Conservation (phyloP, 73 alveolate species). For the Breviolum minutum region DNA sequence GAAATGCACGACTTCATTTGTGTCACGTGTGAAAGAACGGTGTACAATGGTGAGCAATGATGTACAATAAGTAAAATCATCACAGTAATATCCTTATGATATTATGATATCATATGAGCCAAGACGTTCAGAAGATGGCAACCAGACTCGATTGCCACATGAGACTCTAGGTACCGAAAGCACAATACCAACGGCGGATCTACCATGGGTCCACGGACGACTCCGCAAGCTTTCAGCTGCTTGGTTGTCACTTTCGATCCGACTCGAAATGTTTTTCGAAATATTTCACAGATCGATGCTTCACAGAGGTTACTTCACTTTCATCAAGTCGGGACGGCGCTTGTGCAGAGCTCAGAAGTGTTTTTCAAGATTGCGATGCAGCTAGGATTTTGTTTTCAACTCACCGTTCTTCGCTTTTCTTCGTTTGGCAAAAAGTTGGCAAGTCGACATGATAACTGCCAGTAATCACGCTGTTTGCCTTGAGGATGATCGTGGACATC, state of each 20-base stretch:
- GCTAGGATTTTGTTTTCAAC: background rate
- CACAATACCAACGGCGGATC: constrained; percentile 76
- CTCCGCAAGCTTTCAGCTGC: constrained; percentile 60
- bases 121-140: too few species aligned
- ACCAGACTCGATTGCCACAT: background rate
- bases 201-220: constrained; percentile 13
- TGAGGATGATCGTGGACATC: constrained; percentile 90
- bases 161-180: constrained; percentile 20
- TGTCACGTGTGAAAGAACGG: background rate
- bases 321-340: constrained; percentile 69
- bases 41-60: too few species aligned
- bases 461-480: background rate
- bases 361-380: background rate
- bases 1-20: background rate
- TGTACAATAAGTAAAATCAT: too few species aligned
- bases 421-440: background rate
- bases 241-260: background rate
- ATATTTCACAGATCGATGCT: background rate
- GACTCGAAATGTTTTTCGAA: background rate
- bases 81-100: too few species aligned
- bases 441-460: too few species aligned
- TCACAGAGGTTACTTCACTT: constrained; percentile 42
- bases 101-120: too few species aligned
- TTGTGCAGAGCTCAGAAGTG: constrained; percentile 17
- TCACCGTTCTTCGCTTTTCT: background rate